Base-by-base conservation (phyloP, 495 filamentous ascomycete species). In the Lophiotrema nucula region DNA sequence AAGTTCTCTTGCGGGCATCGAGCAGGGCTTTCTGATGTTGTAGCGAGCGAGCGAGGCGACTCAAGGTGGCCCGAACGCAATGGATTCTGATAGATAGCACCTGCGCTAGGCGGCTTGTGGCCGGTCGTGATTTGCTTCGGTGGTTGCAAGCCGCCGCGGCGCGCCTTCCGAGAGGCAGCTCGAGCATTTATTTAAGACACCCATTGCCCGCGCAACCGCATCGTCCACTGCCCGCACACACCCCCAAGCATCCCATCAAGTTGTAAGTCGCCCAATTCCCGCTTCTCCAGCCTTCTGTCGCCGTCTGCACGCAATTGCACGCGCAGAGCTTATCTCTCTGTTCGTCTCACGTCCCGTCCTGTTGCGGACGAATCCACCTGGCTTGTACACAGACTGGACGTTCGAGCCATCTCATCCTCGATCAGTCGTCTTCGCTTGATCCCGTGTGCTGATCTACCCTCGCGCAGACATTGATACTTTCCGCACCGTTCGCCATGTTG, bases 401-500 rank as follows among this genome's bases (percentile, higher is more conserved):
- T n/a, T n/a, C n/a, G n/a, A n/a, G n/a, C n/a, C n/a, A n/a, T n/a
- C n/a, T n/a, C n/a, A n/a, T n/a, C n/a, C n/a, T n/a, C n/a, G n/a
- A n/a, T n/a, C n/a, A n/a, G n/a, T n/a, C n/a, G n/a, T n/a, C n/a
- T n/a, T n/a, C n/a, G n/a, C n/a, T n/a, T n/a, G n/a, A n/a, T 13
- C n/a, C 43, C 28, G 21, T 24, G 12, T 58, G 47, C 59, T 62
- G 39, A 56, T 46, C 28, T 6, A 6, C 22, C 1, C 28, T 33
- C 41, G 49, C 47, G 26, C 62, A 66, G 63, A 58, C 63, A 66
- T 66, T 60, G 53, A 66, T 62, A 66, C 58, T 47, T 43, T 10
- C 45, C 24, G 12, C 33, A 19, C 57, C 33, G 38, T 56, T 31
- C 52, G 56, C 64, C 27, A 74, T 74, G 72, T 53, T 72, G 58